Evolutionary conservation across 768 basidiomycete species (phyloP).

Genomic region (Vishniacozyma victoriae): DNA sequence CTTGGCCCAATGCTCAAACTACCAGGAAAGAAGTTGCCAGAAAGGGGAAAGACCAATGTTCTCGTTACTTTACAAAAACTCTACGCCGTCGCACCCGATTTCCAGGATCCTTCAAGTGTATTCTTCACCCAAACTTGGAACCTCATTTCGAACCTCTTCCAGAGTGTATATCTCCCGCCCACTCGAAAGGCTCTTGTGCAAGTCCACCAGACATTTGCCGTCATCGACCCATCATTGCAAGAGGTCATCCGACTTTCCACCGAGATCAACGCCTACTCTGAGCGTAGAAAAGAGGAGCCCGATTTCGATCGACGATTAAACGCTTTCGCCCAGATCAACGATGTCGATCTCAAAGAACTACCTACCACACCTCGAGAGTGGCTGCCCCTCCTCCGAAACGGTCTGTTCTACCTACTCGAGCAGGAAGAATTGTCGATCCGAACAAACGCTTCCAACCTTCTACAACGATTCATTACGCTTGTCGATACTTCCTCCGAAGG

Average conservation of each 20-base stretch:
- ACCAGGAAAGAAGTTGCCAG: constrained; percentile 67
- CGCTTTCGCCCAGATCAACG: constrained; percentile 72
- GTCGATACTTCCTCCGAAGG: constrained; percentile 32
- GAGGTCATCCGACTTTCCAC: constrained; percentile 57
- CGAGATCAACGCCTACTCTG: constrained; percentile 76
- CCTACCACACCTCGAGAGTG: constrained; percentile 55
- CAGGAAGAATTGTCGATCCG: constrained; percentile 79
- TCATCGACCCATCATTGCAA: constrained; percentile 52
- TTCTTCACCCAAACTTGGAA: constrained; percentile 41
- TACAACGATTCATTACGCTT: constrained; percentile 70
- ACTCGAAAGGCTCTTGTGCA: constrained; percentile 65
- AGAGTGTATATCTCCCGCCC: constrained; percentile 63
- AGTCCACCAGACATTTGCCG: constrained; percentile 57
- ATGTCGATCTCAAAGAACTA: constrained; percentile 50
- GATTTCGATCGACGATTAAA: constrained; percentile 80
- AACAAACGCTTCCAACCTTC: constrained; percentile 66
- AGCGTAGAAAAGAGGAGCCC: constrained; percentile 76
- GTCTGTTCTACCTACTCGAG: constrained; percentile 81
- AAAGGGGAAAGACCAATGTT: constrained; percentile 78
- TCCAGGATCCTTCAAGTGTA: constrained; percentile 26
- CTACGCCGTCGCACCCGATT: constrained; percentile 56
- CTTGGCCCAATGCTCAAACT: constrained; percentile 75
- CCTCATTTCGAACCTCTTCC: constrained; percentile 70
- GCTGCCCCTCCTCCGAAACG: constrained; percentile 76
- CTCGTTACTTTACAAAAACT: constrained; percentile 62